Evolutionary conservation across 805 yeast species (phyloP), one percentile per base, ranked within the genome.

Genomic region (Ogataea salicorniae): DNA sequence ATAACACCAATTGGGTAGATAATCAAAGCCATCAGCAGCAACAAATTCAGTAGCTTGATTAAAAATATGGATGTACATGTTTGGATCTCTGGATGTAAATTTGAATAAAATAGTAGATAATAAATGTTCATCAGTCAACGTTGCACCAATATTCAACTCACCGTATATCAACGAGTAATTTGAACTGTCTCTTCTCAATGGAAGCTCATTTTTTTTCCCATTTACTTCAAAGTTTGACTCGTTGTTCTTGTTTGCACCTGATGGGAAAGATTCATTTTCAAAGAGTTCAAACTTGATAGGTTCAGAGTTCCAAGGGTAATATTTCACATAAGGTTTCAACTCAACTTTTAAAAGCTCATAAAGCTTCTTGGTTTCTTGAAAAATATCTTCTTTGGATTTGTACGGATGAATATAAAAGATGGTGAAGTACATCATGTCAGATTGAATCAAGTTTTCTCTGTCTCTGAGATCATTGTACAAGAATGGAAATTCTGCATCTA

Each of bases 31-130:
- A 50, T 79, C 83, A 8, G 76, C 70, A 40, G 83, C 57, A 9
- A 81, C 43, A 41, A 76, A 74, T 48, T 83, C 88, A 7, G 82
- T 79, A 41, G 78, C 84, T 1, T 73, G 70, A 55, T 81, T 87
- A 49, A 69, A 66, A 2, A 69, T 50, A 37, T 72, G 76, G 5
- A 79, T 68, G 55, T 66, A 77, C 2, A 77, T 45, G 46, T 71
- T 73, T 11, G 48, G 39, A 39, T 56, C 50, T 26, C 61, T 46
- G 5, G 57, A 50, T 2, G 63, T 52, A 45, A 77, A 65, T 4
- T 68, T 60, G 48, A 61, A 64, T 6, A 81, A 55, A 0, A 80
- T 43, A 6, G 66, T 59, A 1, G 73, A 59, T 5, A 79, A 51
- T 6, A 81, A 57, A 62, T 73, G 64, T 47, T 74, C 76, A 54